These are phyloP conservation scores for Nakaseomyces delphensis DNA, from an alignment of 1,139 yeast genomes.

Conservation along the genomic window DNA sequence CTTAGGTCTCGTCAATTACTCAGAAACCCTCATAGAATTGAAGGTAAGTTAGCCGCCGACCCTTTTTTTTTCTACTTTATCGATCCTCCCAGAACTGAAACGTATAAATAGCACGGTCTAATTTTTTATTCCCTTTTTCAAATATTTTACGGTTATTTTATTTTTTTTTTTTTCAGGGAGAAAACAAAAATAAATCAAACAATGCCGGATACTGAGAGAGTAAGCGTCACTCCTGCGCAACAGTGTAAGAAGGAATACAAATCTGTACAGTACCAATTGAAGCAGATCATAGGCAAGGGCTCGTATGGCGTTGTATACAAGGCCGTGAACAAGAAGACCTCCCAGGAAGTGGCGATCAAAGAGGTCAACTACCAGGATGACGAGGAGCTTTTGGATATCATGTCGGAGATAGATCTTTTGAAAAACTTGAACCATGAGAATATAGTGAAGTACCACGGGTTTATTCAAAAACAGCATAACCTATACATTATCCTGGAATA, in stretches of 20 bases:
- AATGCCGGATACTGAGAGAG: conserved; percentile 13
- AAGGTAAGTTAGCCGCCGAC: neutral
- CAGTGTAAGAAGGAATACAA: conserved; percentile 6
- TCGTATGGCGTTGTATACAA: conserved; percentile 71
- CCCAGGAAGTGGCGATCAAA: conserved; percentile 75
- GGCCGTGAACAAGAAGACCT: conserved; percentile 55
- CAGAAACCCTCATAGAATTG: neutral
- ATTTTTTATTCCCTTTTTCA: neutral
- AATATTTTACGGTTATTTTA: no score
- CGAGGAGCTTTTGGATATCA: conserved; percentile 45
- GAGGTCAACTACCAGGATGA: conserved; percentile 56
- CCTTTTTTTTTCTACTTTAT: neutral
- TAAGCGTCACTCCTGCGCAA: conserved; percentile 22
- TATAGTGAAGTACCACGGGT: conserved; percentile 86
- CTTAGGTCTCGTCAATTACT: neutral
- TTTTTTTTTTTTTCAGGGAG: neutral
- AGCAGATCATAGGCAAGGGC: conserved; percentile 65
- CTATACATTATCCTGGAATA: conserved; percentile 71
- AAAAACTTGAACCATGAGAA: conserved; percentile 76
- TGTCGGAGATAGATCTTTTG: conserved; percentile 82
- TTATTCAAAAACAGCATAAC: conserved; percentile 57
- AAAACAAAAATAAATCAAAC: no score
- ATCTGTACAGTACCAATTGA: conserved; percentile 47
- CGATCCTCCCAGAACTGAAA: neutral
- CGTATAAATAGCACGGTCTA: conserved; percentile 3